Evolutionary conservation across 495 filamentous ascomycete species (phyloP).

Genomic region (Podospora bellae-mahoneyi): DNA sequence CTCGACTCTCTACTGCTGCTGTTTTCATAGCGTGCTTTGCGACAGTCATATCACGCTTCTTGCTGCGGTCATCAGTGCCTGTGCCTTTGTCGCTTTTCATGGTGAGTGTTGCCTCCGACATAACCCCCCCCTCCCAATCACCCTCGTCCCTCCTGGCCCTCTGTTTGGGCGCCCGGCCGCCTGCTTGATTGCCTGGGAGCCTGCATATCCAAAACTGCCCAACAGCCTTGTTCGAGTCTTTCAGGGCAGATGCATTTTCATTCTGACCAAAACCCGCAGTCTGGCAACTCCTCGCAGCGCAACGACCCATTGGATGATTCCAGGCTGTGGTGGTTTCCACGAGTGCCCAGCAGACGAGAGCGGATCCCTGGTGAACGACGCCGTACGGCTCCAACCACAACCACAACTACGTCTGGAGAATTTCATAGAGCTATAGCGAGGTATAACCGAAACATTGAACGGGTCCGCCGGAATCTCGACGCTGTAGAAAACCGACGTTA

Average conservation of each 20-base stretch:
- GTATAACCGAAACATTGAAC: slow-evolving; percentile 34
- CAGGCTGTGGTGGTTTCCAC: slow-evolving; percentile 7
- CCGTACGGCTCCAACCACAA: slow-evolving; percentile 19
- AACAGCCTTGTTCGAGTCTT: background rate
- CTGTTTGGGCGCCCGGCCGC: background rate
- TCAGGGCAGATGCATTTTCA: background rate
- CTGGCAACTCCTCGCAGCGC: slow-evolving; percentile 57
- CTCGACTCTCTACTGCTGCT: background rate
- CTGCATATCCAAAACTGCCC: background rate
- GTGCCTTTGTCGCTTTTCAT: slow-evolving; percentile 4
- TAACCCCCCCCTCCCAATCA: background rate
- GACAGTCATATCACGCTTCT: background rate
- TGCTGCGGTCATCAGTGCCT: background rate
- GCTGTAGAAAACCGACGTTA: background rate
- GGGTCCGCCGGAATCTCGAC: slow-evolving; percentile 20
- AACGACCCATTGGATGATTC: slow-evolving; percentile 39
- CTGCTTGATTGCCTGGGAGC: background rate
- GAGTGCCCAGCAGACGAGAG: background rate
- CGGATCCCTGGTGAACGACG: slow-evolving; percentile 38
- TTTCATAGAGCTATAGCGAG: slow-evolving; percentile 45
- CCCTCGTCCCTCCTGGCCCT: background rate
- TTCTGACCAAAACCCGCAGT: slow-evolving; percentile 37
- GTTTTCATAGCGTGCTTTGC: background rate
- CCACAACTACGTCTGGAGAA: slow-evolving; percentile 42
- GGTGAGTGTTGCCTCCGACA: background rate